A percentile compares a stretch with the other conserved stretches of the same genome.
phyloP scores from a whole-genome alignment of 345 rosid species.

The Populus nigra region DNA sequence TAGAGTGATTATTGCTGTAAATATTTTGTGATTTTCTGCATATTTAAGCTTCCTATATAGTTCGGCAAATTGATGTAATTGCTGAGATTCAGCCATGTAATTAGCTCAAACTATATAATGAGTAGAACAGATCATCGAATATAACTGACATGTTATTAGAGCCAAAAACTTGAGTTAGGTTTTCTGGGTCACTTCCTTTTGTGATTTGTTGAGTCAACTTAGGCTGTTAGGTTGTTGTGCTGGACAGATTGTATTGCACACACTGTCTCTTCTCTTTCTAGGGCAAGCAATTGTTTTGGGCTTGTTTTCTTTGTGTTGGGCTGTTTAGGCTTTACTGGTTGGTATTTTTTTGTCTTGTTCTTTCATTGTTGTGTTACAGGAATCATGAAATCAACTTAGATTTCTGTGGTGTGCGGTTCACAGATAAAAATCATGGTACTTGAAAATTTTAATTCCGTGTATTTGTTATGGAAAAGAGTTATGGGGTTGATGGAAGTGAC shows the following conservation, averaged over 20 bases:
- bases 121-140: neutral
- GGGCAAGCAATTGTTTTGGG: neutral
- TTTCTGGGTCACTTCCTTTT: too few relatives aligned
- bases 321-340: too few relatives aligned
- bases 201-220: too few relatives aligned
- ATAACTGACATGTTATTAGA: neutral
- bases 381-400: neutral
- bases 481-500: conserved; percentile 2
- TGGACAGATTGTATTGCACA: neutral
- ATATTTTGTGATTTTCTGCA: too few relatives aligned
- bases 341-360: too few relatives aligned
- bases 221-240: neutral
- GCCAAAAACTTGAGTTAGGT: neutral
- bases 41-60: too few relatives aligned
- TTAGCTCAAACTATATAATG: neutral
- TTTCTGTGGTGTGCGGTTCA: neutral
- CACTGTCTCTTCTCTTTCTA: neutral
- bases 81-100: neutral
- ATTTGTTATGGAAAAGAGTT: conserved; percentile 6
- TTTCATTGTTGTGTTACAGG: too few relatives aligned
- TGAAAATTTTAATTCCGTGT: conserved; percentile 18
- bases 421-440: conserved; percentile 5
- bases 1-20: too few relatives aligned
- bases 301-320: neutral
- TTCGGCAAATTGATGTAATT: neutral